These are phyloP conservation scores for Candolleomyces efflorescens DNA, from an alignment of 768 basidiomycete genomes.

Conservation along the genomic window DNA sequence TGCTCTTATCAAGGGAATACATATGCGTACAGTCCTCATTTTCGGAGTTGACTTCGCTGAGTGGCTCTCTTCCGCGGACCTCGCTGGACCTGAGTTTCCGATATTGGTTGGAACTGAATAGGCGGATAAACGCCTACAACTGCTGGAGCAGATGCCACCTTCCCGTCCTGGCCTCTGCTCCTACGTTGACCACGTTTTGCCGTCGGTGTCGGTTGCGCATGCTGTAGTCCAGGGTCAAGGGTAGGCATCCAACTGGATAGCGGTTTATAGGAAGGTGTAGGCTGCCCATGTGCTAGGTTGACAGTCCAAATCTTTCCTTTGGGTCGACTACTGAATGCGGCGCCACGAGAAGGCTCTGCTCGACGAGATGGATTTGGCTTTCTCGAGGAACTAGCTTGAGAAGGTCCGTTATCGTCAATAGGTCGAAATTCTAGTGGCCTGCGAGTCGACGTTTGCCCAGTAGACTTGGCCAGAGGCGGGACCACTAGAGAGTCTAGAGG, in stretches of 20 bases:
- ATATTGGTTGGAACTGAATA: background rate
- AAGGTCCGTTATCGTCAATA: background rate
- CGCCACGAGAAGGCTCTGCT: background rate
- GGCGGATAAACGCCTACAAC: background rate
- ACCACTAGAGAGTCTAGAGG: conserved; percentile 6
- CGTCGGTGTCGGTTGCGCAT: too few species aligned
- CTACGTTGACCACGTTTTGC: background rate
- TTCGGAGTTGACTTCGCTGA: too few species aligned
- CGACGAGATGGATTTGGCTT: background rate
- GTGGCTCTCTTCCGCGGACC: background rate
- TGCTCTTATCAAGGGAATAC: background rate
- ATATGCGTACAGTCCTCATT: background rate
- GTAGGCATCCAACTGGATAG: too few species aligned
- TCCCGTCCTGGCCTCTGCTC: background rate
- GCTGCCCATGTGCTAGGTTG: too few species aligned
- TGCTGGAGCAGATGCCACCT: background rate
- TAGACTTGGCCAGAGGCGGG: background rate
- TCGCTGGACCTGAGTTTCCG: background rate
- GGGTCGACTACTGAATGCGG: too few species aligned
- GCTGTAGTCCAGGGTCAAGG: too few species aligned
- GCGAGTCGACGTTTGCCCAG: background rate
- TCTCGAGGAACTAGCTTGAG: background rate
- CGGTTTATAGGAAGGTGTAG: too few species aligned
- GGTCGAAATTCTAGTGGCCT: conserved; percentile 5
- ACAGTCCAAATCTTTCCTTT: too few species aligned